These are phyloP conservation scores for Cinnamomum micranthum DNA, from an alignment of 164 flowering plant genomes.

Conservation along the genomic window DNA sequence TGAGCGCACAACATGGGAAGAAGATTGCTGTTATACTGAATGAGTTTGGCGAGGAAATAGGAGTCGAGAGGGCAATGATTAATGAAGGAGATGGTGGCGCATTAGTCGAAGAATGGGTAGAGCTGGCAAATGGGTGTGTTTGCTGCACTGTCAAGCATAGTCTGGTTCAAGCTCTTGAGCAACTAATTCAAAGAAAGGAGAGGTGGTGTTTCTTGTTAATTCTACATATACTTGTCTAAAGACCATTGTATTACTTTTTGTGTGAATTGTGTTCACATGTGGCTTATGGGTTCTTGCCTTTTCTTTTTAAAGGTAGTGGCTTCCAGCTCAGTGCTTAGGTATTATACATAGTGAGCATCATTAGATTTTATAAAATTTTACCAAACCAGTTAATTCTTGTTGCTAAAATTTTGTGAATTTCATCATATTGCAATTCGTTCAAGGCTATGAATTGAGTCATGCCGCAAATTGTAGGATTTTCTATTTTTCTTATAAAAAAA, in stretches of 20 bases:
- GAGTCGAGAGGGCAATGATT: slow-evolving; percentile 95
- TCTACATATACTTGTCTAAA: not conserved
- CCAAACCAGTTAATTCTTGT: no score
- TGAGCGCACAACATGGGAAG: slow-evolving; percentile 87
- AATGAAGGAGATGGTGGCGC: slow-evolving; percentile 90
- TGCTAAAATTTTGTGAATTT: no score
- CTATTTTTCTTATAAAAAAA: no score
- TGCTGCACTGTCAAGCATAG: slow-evolving; percentile 98
- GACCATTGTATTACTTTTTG: not conserved
- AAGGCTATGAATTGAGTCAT: no score
- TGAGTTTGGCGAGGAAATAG: slow-evolving; percentile 97
- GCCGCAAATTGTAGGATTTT: no score
- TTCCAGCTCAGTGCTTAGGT: not conserved
- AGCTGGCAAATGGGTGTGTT: slow-evolving; percentile 96
- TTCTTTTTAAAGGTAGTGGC: not conserved
- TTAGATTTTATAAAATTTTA: no score
- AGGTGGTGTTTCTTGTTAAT: slow-evolving; percentile 37
- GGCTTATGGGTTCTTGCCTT: not conserved
- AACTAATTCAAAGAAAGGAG: slow-evolving; percentile 79
- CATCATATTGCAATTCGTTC: no score
- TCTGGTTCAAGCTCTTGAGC: slow-evolving; percentile 93
- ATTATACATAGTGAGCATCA: no score
- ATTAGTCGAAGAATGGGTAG: slow-evolving; percentile 97
- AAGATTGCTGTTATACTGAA: slow-evolving; percentile 93
- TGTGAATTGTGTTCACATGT: not conserved